These are phyloP conservation scores for Fistulifera pelliculosa DNA, from an alignment of 108 stramenopile species.

Conservation along the genomic window DNA sequence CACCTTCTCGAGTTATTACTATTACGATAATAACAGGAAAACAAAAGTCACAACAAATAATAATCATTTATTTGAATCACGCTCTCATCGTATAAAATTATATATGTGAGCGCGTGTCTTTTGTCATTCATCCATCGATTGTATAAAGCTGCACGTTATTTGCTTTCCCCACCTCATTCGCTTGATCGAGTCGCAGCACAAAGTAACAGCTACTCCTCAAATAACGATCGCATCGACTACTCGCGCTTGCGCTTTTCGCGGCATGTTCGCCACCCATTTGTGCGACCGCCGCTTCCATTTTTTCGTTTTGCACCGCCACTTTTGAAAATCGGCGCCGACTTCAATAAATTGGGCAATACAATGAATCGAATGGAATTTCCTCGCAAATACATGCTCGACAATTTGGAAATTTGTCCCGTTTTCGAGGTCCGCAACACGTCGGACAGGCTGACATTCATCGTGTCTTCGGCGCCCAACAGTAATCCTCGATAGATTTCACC, in stretches of 20 bases:
- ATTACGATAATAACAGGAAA: neutral
- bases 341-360: slow-evolving; percentile 90
- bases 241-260: slow-evolving; percentile 3
- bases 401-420: slow-evolving; percentile 72
- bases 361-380: slow-evolving; percentile 93
- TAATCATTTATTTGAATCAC: neutral
- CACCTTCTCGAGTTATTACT: neutral
- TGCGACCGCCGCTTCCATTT: slow-evolving; percentile 58
- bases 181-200: no score
- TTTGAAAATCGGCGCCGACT: slow-evolving; percentile 93
- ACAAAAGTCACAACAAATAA: neutral
- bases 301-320: slow-evolving; percentile 85
- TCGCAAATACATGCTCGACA: slow-evolving; percentile 74
- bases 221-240: neutral
- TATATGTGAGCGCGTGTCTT: no score
- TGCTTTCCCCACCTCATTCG: no score
- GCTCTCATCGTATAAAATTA: no score
- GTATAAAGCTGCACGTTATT: no score
- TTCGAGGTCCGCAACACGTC: slow-evolving; percentile 76
- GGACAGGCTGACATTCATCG: slow-evolving; percentile 89
- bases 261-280: slow-evolving; percentile 8
- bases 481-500: slow-evolving; percentile 95
- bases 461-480: slow-evolving; percentile 91
- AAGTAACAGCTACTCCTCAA: no score
- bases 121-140: no score